Base-by-base conservation (phyloP, 768 basidiomycete genomes). In the Omphalotus guepiniiformis region DNA sequence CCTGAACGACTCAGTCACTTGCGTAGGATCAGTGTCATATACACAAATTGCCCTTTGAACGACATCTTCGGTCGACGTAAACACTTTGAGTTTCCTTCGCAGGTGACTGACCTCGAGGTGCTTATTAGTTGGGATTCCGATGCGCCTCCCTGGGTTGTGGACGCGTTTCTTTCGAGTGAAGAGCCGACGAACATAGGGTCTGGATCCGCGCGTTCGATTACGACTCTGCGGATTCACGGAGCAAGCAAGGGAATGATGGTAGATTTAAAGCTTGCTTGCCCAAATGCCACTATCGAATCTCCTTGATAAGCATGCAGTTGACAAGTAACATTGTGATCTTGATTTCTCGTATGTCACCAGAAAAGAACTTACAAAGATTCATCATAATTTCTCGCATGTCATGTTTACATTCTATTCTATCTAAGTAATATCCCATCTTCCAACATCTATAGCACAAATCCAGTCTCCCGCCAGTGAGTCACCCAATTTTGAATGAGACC, bases 401-500 rank as follows among this genome's bases (percentile, higher is more conserved):
- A n/a, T n/a, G n/a, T n/a, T n/a, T n/a, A n/a, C n/a, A n/a, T n/a
- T n/a, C n/a, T n/a, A n/a, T n/a, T n/a, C n/a, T n/a, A n/a, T n/a
- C n/a, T n/a, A n/a, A n/a, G n/a, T n/a, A n/a, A n/a, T n/a, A n/a
- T n/a, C n/a, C n/a, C 6, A 40, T 40, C 7, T 40, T 22, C 39
- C 34, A 38, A 37, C n/a, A 29, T 3, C 22, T 26, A 48, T 7
- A 29, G 15, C 42, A 61, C 42, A 53, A 77, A 76, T 12, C 68
- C 67, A 12, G 62, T 65, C 40, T 64, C 55, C 47, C 63, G 65
- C 75, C 75, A 77, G 12, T 65, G 59, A 15, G 44, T 55, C 1
- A 69, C 63, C 74, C 74, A 76, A 34, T 70, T 69, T 13, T 54
- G 61, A 1, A 76, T 68, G 28, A 76, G 49, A 19, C 46, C 63